phyloP scores from a whole-genome alignment of 2,329 filamentous ascomycete genomes.

The Polytolypa hystricis region DNA sequence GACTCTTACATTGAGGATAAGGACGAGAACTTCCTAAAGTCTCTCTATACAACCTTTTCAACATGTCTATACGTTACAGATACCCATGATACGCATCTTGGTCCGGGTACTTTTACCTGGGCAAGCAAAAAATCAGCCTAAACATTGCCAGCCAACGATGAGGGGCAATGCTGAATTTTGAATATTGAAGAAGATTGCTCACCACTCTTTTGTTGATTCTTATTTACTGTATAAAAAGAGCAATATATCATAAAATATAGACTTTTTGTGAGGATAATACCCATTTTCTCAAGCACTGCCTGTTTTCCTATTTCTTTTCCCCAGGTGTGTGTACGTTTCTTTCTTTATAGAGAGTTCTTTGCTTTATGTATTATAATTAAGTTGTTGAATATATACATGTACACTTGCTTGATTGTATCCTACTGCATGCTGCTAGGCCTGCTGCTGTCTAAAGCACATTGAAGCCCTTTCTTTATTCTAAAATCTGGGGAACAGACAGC shows the following conservation, averaged over 20 bases:
- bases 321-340: neutral
- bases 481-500: too few relatives aligned
- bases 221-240: conserved; percentile 1
- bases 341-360: neutral
- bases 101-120: neutral
- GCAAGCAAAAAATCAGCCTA: neutral
- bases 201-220: neutral
- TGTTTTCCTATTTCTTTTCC: neutral
- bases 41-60: conserved; percentile 38
- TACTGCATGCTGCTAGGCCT: too few relatives aligned
- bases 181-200: neutral
- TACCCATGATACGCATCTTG: neutral
- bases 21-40: conserved; percentile 34
- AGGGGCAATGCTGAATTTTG: neutral
- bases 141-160: neutral
- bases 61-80: conserved; percentile 39
- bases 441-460: too few relatives aligned
- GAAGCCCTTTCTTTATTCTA: too few relatives aligned
- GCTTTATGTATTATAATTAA: conserved; percentile 1
- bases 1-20: conserved; percentile 36
- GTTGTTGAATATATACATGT: neutral
- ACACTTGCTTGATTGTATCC: neutral
- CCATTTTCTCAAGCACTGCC: neutral
- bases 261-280: neutral
- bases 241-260: conserved; percentile 1